Evolutionary conservation across 2,329 filamentous ascomycete species (phyloP).

Genomic region (Sordariomycetes sp.): DNA sequence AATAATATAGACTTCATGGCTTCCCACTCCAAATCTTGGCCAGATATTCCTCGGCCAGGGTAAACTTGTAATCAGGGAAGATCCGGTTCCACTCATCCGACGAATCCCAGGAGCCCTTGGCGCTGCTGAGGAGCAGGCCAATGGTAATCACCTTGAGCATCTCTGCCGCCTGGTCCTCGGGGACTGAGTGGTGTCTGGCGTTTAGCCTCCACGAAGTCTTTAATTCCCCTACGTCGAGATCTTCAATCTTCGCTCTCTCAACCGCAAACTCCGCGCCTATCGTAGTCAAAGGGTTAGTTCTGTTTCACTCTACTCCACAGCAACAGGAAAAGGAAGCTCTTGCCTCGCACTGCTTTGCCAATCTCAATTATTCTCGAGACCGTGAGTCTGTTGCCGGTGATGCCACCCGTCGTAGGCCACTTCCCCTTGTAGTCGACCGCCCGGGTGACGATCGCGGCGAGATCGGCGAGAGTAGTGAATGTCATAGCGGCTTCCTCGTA

Average conservation of each 20-base stretch:
- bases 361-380: too few relatives aligned
- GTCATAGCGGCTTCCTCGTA: constrained; percentile 29
- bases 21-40: constrained; percentile 25
- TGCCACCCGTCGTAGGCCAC: too few relatives aligned
- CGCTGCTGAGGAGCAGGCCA: constrained; percentile 22
- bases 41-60: constrained; percentile 27
- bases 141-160: constrained; percentile 15
- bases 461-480: constrained; percentile 30
- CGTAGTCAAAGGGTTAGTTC: constrained; percentile 14
- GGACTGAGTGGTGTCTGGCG: constrained; percentile 5
- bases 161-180: constrained; percentile 11
- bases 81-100: constrained; percentile 32
- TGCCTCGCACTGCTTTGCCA: too few relatives aligned
- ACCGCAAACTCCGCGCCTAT: constrained; percentile 12
- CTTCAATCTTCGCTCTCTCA: constrained; percentile 31
- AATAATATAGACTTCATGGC: too few relatives aligned
- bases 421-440: constrained; percentile 28
- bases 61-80: constrained; percentile 32
- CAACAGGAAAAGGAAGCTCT: too few relatives aligned
- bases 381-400: too few relatives aligned
- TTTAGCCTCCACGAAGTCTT: not conserved
- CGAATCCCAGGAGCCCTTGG: constrained; percentile 23
- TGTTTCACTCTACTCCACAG: constrained; percentile 29
- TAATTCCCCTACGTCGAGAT: constrained; percentile 29
- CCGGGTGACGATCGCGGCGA: constrained; percentile 24